Evolutionary conservation across 257 asterid species (phyloP).

Genomic region (Gynochthodes officinalis): DNA sequence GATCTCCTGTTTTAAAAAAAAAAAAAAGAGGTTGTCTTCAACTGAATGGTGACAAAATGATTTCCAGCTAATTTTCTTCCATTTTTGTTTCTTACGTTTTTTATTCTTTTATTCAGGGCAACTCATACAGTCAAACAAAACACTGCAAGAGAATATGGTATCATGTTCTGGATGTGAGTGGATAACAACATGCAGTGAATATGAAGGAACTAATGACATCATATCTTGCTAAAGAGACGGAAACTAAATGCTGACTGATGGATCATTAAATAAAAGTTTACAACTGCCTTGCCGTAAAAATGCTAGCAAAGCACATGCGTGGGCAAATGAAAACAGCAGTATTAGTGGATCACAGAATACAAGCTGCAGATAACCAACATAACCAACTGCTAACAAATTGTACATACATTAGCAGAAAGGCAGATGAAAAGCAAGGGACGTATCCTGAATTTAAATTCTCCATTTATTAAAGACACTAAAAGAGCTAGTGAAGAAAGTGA

Average conservation of each 20-base stretch:
- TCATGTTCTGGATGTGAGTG: not conserved
- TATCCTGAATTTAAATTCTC: not conserved
- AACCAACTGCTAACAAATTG: not conserved
- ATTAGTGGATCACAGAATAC: not conserved
- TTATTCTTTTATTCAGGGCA: not conserved
- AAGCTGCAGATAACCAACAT: not conserved
- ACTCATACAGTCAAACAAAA: not conserved
- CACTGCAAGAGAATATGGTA: not conserved
- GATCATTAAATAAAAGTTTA: not conserved
- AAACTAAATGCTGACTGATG: not conserved
- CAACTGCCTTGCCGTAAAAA: not conserved
- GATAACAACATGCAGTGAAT: not conserved
- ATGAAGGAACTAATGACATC: not conserved
- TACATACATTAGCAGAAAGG: not conserved
- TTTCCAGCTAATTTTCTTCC: not conserved
- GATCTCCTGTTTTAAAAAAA: constrained; percentile 49
- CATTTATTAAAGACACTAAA: not conserved
- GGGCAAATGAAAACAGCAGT: not conserved
- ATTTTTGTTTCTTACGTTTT: not conserved
- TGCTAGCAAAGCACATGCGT: not conserved
- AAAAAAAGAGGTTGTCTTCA: not conserved
- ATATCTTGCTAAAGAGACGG: not conserved
- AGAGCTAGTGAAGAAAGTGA: not conserved
- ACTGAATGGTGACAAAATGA: not conserved
- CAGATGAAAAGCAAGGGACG: not conserved